Percentiles rank a stretch among this genome's conserved stretches.
Evolutionary conservation across 306 rosid species (phyloP).

Genomic region (Geum urbanum): DNA sequence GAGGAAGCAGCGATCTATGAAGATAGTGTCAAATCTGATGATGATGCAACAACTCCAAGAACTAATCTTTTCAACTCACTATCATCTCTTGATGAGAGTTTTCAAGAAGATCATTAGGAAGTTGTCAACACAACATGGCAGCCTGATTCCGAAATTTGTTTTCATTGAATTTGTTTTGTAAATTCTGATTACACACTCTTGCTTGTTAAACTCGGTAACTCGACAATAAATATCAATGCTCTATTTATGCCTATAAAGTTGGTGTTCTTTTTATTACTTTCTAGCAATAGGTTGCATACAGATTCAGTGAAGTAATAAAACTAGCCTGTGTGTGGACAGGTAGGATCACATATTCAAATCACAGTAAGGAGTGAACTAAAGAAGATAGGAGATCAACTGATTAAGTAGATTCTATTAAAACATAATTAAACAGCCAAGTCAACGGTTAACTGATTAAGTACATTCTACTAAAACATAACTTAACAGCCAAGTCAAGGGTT

Average conservation of each 20-base stretch:
- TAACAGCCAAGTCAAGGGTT: neutral
- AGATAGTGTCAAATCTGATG: conserved; percentile 12
- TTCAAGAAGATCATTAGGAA: conserved; percentile 20
- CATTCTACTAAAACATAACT: neutral
- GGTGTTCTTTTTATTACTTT: neutral
- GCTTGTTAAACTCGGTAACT: neutral
- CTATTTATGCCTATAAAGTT: neutral
- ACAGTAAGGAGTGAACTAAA: neutral
- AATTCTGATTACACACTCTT: conserved; percentile 1
- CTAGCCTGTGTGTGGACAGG: neutral
- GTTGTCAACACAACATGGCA: neutral
- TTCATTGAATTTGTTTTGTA: neutral
- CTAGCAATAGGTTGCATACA: neutral
- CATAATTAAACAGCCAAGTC: neutral
- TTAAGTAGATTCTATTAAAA: neutral
- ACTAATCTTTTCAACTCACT: conserved; percentile 22
- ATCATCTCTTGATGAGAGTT: conserved; percentile 25
- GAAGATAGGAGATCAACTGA: neutral
- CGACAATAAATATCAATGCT: neutral
- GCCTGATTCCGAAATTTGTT: neutral
- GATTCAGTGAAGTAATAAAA: neutral
- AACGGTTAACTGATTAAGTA: too few species aligned
- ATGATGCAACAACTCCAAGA: conserved; percentile 35
- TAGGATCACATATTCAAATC: neutral
- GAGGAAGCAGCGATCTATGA: conserved; percentile 27